Conservation (phyloP, 75 land plant species). For the Isoetes taiwanensis region DNA sequence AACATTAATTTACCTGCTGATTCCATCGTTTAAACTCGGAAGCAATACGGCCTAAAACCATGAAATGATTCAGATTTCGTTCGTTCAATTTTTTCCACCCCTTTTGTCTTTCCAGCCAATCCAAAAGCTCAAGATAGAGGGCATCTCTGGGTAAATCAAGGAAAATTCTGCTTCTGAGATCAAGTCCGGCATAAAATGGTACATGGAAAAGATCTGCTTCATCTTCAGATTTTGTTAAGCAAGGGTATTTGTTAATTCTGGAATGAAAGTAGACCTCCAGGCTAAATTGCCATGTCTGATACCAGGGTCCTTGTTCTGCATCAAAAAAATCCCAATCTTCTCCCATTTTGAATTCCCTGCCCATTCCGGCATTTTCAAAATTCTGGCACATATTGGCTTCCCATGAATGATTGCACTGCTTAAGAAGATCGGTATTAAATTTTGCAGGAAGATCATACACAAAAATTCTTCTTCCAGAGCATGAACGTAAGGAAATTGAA, state of each 20-base stretch:
- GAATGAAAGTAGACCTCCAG: conserved; percentile 12
- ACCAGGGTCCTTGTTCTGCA: no score
- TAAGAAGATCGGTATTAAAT: conserved; percentile 18
- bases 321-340: no score
- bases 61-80: conserved; percentile 18
- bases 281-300: conserved; percentile 7
- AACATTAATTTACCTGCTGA: no score
- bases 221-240: background rate
- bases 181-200: conserved; percentile 13
- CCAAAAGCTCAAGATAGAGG: conserved; percentile 11
- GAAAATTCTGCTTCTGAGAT: background rate
- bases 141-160: conserved; percentile 9
- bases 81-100: conserved; percentile 23
- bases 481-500: background rate
- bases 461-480: conserved; percentile 8
- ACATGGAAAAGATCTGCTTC: conserved; percentile 7
- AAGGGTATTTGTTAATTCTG: background rate
- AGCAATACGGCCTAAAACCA: conserved; percentile 18
- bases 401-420: conserved; percentile 22
- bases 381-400: no score
- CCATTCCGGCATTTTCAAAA: no score
- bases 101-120: conserved; percentile 21
- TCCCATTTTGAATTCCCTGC: no score
- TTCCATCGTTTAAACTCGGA: background rate
- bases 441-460: conserved; percentile 13